Evolutionary conservation across 2,329 filamentous ascomycete genomes (phyloP).

Genomic region (Teratosphaeria nubilosa): DNA sequence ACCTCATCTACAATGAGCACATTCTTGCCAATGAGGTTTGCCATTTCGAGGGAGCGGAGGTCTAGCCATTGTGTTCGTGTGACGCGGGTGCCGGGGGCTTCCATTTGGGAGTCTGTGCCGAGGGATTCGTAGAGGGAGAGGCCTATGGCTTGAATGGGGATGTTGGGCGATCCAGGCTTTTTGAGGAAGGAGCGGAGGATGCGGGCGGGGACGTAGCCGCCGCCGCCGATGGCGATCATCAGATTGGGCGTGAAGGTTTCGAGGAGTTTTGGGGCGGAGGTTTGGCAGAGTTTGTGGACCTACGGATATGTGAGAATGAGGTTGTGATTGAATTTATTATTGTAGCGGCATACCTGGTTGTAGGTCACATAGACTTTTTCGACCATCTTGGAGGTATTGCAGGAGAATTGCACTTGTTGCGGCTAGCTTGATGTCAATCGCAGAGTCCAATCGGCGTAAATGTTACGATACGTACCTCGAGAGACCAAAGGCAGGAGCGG

Average conservation of each 20-base stretch:
- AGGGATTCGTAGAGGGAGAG: slow-evolving; percentile 93
- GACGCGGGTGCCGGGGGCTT: slow-evolving; percentile 82
- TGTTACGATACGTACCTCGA: neutral
- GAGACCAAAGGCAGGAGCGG: neutral
- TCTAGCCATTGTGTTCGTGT: slow-evolving; percentile 98
- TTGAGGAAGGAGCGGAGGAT: slow-evolving; percentile 98
- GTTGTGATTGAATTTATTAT: neutral
- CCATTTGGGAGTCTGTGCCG: slow-evolving; percentile 45
- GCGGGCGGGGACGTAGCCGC: slow-evolving; percentile 91
- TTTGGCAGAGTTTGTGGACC: slow-evolving; percentile 96
- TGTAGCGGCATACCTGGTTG: slow-evolving; percentile 52
- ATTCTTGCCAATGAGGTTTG: slow-evolving; percentile 81
- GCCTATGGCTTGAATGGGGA: slow-evolving; percentile 97
- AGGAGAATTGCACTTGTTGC: neutral
- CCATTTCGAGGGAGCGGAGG: slow-evolving; percentile 74
- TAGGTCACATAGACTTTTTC: slow-evolving; percentile 86
- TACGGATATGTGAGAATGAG: slow-evolving; percentile 29
- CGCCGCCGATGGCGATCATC: slow-evolving; percentile 92
- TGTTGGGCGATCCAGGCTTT: slow-evolving; percentile 75
- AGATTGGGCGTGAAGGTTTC: slow-evolving; percentile 82
- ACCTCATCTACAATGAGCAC: slow-evolving; percentile 92
- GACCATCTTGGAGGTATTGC: slow-evolving; percentile 31
- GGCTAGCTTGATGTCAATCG: neutral
- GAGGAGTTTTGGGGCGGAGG: slow-evolving; percentile 71
- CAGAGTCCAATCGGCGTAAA: neutral